Evolutionary conservation across 75 land plant species (phyloP), one percentile per base, ranked within the genome.

Genomic region (Isoetes taiwanensis): DNA sequence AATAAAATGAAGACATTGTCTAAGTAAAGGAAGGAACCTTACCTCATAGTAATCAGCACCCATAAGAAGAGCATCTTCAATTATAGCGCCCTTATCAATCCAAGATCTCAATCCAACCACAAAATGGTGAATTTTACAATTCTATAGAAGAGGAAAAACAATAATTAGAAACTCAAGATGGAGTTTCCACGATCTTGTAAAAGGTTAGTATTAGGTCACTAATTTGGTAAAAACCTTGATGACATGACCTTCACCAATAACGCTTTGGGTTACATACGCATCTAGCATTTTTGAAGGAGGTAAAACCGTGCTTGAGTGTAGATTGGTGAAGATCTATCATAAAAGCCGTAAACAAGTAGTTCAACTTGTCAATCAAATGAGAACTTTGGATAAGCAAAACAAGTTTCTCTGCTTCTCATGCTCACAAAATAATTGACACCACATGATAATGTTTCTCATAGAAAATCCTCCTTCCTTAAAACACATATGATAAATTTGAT

Each of bases 41-140:
- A 46, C 50, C 50, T 46, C 50, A 19, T 46, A 46, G 50, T 19
- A 46, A n/a, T 46, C 50, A 4, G 50, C 50, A 46, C 50, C 50
- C 50, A 46, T 46, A 23, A 46, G 50, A 19, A 46, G 19, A 19
- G 50, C 16, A 23, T 46, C 50, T 46, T 46, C 50, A 12, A 94
- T 74, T 6, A 94, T 69, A n/a, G 99, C 96, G 48, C 96, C 99
- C 39, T 84, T 96, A n/a, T 82, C 83, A 41, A 94, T 90, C 73
- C 90, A 89, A 11, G 99, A 89, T 11, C 99, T 82, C 3, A 94
- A 77, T 9, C 99, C 99, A 63, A 94, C 67, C 3, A 94, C 99
- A 30, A 96, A 94, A 58, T 94, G 99, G 65, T 79, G 85, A 55
- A 94, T 94, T 62, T 82, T 88, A 59, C 90, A 85, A 62, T 79